phyloP scores from a whole-genome alignment of 2,329 filamentous ascomycete genomes.

The Botrytis hyacinthi region DNA sequence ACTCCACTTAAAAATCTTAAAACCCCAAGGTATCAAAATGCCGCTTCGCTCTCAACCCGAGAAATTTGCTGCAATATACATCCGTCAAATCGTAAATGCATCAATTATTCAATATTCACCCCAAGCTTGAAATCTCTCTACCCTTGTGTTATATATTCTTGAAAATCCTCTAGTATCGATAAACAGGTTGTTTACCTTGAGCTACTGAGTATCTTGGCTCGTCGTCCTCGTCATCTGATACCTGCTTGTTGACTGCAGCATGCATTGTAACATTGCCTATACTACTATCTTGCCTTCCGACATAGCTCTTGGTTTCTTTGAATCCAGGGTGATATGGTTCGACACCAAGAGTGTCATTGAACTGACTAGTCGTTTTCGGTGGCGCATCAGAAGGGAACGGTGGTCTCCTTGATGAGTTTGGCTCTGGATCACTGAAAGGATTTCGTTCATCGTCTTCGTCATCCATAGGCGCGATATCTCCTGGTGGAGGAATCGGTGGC shows the following conservation, averaged over 20 bases:
- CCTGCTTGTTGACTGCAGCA: constrained; percentile 29
- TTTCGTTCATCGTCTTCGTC: constrained; percentile 32
- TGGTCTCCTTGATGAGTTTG: constrained; percentile 19
- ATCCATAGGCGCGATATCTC: constrained; percentile 33
- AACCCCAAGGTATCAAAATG: constrained; percentile 24
- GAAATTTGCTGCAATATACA: constrained; percentile 15
- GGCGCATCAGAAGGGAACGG: constrained; percentile 34
- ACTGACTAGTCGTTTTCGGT: constrained; percentile 30
- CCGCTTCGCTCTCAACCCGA: constrained; percentile 12
- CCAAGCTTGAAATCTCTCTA: background rate
- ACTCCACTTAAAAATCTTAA: background rate
- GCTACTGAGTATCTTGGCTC: constrained; percentile 23
- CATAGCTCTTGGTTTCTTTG: constrained; percentile 32
- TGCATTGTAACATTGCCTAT: constrained; percentile 32
- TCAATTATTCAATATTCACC: background rate
- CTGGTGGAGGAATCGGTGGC: constrained; percentile 34
- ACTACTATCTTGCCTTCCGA: constrained; percentile 33
- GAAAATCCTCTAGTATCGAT: constrained; percentile 29
- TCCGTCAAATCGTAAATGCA: constrained; percentile 9
- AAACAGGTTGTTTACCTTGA: constrained; percentile 32
- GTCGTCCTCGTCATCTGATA: constrained; percentile 24
- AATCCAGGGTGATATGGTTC: constrained; percentile 41
- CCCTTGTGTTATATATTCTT: background rate
- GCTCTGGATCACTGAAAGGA: constrained; percentile 36
- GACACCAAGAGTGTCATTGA: constrained; percentile 35